Percentiles rank a stretch among this genome's conserved stretches.
phyloP scores from a whole-genome alignment of 371 early-diverging fungal genomes.

The Mucor mucedo region DNA sequence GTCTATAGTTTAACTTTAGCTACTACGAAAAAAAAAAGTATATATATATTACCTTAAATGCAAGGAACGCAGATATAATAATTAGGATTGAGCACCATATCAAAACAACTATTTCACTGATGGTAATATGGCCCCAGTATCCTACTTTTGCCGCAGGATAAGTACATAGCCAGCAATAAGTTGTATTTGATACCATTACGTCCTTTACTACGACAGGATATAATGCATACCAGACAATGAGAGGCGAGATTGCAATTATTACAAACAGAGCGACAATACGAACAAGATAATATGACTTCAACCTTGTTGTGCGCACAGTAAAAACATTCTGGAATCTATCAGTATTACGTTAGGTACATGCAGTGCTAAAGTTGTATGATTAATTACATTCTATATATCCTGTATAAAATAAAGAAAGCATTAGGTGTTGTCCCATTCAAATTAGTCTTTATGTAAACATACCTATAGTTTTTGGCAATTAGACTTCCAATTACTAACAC shows the following conservation, averaged over 20 bases:
- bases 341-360: background rate
- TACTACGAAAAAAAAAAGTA: background rate
- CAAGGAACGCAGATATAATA: slow-evolving; percentile 37
- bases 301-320: slow-evolving; percentile 38
- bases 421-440: background rate
- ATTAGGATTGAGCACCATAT: slow-evolving; percentile 33
- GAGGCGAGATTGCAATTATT: slow-evolving; percentile 25
- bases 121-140: slow-evolving; percentile 30
- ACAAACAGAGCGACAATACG: slow-evolving; percentile 34
- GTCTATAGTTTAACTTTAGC: slow-evolving; percentile 25
- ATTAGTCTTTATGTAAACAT: background rate
- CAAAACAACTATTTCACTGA: slow-evolving; percentile 26
- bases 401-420: slow-evolving; percentile 10
- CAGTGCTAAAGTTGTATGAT: background rate
- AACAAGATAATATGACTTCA: slow-evolving; percentile 41
- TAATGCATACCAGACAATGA: slow-evolving; percentile 36
- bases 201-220: slow-evolving; percentile 23
- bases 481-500: slow-evolving; percentile 44
- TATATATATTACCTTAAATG: slow-evolving; percentile 40
- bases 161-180: slow-evolving; percentile 41
- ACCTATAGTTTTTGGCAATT: slow-evolving; percentile 53
- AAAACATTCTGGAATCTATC: slow-evolving; percentile 51
- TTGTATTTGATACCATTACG: slow-evolving; percentile 11
- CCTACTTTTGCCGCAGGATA: slow-evolving; percentile 29
- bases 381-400: slow-evolving; percentile 49